phyloP scores from a whole-genome alignment of 2,329 filamentous ascomycete species.

The Nemania sp. region DNA sequence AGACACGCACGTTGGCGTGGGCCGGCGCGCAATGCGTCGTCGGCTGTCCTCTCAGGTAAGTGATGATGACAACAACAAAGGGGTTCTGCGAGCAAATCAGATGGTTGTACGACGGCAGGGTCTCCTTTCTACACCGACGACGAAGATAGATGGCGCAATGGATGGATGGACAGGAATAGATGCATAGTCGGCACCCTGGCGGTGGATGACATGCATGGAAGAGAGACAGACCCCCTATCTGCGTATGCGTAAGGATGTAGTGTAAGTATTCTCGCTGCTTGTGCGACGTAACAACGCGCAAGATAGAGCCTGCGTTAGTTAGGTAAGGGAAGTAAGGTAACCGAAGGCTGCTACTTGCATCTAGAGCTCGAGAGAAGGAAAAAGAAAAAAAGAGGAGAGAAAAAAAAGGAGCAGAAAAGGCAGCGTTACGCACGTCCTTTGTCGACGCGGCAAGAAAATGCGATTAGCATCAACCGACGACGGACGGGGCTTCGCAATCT shows the following conservation, averaged over 20 bases:
- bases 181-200: background rate
- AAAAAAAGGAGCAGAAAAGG: no score
- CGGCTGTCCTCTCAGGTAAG: background rate
- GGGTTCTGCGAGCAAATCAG: background rate
- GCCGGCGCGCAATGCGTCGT: background rate
- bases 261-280: no score
- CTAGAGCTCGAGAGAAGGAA: no score
- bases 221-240: background rate
- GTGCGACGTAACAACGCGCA: no score
- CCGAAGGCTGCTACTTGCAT: no score
- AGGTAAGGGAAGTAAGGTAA: no score
- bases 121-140: constrained; percentile 9
- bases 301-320: no score
- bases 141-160: no score
- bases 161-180: background rate
- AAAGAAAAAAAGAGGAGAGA: no score
- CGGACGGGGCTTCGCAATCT: constrained; percentile 5
- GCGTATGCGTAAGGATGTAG: no score
- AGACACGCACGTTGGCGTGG: background rate
- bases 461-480: no score
- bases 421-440: no score
- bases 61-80: background rate
- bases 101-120: constrained; percentile 2
- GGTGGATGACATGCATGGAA: constrained; percentile 13
- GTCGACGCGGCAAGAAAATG: constrained; percentile 13